A percentile compares a stretch with the other conserved stretches of the same genome.
These are phyloP conservation scores for Betula pendula DNA, from an alignment of 306 rosid genomes.

Conservation along the genomic window DNA sequence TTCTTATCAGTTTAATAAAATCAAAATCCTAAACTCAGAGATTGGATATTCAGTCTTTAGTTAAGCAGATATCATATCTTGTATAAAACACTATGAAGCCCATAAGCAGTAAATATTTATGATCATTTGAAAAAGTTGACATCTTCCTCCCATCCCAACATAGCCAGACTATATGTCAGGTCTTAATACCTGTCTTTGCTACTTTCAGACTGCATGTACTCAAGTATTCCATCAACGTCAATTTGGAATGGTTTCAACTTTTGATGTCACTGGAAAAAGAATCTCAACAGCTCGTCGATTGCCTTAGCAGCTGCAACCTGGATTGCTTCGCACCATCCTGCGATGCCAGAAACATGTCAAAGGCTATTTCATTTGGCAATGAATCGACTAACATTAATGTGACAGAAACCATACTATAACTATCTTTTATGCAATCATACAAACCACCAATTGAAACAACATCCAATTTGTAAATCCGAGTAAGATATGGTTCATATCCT, in stretches of 20 bases:
- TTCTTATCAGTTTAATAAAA: no score
- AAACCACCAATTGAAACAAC: background rate
- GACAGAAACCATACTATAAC: background rate
- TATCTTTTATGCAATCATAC: background rate
- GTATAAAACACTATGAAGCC: background rate
- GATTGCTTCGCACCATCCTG: slow-evolving; percentile 86
- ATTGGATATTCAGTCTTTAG: background rate
- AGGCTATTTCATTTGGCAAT: slow-evolving; percentile 19
- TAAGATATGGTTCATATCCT: background rate
- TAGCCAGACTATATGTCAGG: slow-evolving; percentile 1
- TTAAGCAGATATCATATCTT: background rate
- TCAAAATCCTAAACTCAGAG: background rate
- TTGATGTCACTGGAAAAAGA: slow-evolving; percentile 77
- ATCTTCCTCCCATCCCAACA: slow-evolving; percentile 13
- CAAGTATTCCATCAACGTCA: slow-evolving; percentile 78
- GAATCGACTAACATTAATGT: background rate
- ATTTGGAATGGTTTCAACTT: slow-evolving; percentile 52
- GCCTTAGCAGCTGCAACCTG: slow-evolving; percentile 76
- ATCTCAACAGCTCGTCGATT: slow-evolving; percentile 62
- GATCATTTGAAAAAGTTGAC: background rate
- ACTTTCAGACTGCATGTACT: slow-evolving; percentile 63
- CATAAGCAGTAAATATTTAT: background rate
- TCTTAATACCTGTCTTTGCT: slow-evolving; percentile 60
- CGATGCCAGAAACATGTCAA: slow-evolving; percentile 33
- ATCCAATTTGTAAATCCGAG: background rate